A percentile compares a stretch with the other conserved stretches of the same genome.
Conservation (phyloP, 2,329 filamentous ascomycete species). For the Sarocladium kiliense region DNA sequence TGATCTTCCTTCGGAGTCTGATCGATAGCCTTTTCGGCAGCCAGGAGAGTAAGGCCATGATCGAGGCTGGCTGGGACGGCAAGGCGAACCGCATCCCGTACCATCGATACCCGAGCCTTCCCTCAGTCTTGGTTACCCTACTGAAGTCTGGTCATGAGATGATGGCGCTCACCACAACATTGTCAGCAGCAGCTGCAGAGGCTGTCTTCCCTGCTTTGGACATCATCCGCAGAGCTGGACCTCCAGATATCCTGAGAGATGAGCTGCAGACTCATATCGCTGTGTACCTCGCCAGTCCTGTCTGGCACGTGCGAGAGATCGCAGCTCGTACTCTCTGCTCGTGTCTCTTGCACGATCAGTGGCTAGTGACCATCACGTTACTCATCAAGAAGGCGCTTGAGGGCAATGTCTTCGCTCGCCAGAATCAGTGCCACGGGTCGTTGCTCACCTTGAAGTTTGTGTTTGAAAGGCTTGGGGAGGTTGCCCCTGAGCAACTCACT, state of each 20-base stretch:
- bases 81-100: conserved; percentile 63
- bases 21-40: conserved; percentile 76
- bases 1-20: conserved; percentile 82
- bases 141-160: conserved; percentile 48
- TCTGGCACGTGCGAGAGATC: conserved; percentile 81
- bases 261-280: conserved; percentile 55
- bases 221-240: conserved; percentile 66
- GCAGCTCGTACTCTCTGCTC: conserved; percentile 68
- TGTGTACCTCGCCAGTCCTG: conserved; percentile 59
- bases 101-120: conserved; percentile 61
- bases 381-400: conserved; percentile 24
- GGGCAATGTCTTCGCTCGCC: conserved; percentile 17
- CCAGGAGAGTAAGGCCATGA: conserved; percentile 61
- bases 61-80: conserved; percentile 60
- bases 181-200: conserved; percentile 44
- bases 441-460: conserved; percentile 52
- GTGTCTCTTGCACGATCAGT: conserved; percentile 48
- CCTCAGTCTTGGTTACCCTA: conserved; percentile 58
- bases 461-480: conserved; percentile 46
- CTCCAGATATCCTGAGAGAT: conserved; percentile 51
- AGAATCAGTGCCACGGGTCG: conserved; percentile 55
- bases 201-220: conserved; percentile 81
- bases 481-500: conserved; percentile 36
- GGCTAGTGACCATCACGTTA: conserved; percentile 35
- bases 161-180: conserved; percentile 21